A percentile compares a stretch with the other conserved stretches of the same genome.
Conservation (phyloP, 2,329 filamentous ascomycete species). For the Plectosphaerella plurivora region DNA sequence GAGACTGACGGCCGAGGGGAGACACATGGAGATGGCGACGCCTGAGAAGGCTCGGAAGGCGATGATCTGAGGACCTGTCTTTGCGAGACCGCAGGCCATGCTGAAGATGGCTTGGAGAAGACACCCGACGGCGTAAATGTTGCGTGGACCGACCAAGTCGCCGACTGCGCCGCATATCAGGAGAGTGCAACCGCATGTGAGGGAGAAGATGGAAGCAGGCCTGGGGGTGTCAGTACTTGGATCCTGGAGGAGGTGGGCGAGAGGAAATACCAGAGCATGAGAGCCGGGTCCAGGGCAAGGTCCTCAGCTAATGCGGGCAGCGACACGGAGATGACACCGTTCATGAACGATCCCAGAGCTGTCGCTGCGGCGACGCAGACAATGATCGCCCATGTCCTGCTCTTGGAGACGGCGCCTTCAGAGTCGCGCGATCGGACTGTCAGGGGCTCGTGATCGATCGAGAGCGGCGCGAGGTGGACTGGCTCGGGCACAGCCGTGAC, state of each 20-base stretch:
- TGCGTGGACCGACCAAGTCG: constrained; percentile 28
- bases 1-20: constrained; percentile 30
- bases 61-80: constrained; percentile 29
- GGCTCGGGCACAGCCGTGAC: background rate
- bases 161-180: constrained; percentile 30
- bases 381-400: background rate
- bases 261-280: background rate
- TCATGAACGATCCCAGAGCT: background rate
- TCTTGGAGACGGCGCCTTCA: background rate
- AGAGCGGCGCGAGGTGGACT: background rate
- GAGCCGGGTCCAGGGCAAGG: background rate
- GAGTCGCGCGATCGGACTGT: background rate
- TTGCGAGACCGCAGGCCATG: constrained; percentile 24
- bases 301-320: background rate
- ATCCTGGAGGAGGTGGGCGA: background rate
- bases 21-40: constrained; percentile 29
- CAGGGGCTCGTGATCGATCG: background rate
- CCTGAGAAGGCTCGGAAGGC: constrained; percentile 28
- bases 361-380: background rate
- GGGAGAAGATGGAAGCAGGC: constrained; percentile 23
- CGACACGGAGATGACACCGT: background rate
- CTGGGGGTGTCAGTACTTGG: constrained; percentile 1
- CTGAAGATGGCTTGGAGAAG: constrained; percentile 26
- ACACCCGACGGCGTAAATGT: constrained; percentile 27
- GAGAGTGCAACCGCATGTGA: constrained; percentile 23